Evolutionary conservation across 148 eudicot genomes (phyloP), one percentile per base, ranked within the genome.

Genomic region (Spergularia marina): DNA sequence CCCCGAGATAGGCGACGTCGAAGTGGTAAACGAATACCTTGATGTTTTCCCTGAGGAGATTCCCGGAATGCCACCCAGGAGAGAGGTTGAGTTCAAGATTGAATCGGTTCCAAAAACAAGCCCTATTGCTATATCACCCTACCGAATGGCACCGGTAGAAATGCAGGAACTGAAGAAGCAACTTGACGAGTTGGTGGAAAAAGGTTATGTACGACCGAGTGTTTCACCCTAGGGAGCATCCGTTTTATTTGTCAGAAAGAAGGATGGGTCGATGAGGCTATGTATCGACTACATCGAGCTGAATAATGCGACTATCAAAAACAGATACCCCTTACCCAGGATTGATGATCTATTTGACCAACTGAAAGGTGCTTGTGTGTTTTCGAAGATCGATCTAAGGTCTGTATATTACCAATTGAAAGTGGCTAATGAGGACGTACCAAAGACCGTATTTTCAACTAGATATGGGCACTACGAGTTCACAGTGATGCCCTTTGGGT

Each of bases 401-500:
- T 30, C 18, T 14, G 55, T 17, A 20, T 68, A 68, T 11, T 57
- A 75, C 18, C 61, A 65, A 15, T 16, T 75, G 5, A 11, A 39
- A 39, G 52, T 75, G 8, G 16, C 0, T 4, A 7, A 1, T 2
- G n/a, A 7, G 13, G 61, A 53, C 14, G 39, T 64, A 15, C 18
- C 53, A 18, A 75, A 75, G 40, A 65, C 53, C 10, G 53, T 62
- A 2, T 75, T 75, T 5, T 36, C 55, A 3, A 65, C 77, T 8
- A 39, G 60, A 12, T 68, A 75, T 51, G 71, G 64, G 1, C 39
- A 65, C 1, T 76, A 66, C 18, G 72, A 76, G 18, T 56, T 70
- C 62, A n/a, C 56, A 2, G 65, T 67, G 0, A 39, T 76, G 52
- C 78, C 78, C 0, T 76, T 76, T 23, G 74, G 79, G 3, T 36